Percentiles rank a stretch among this genome's conserved stretches.
These are phyloP conservation scores for Inosperma sp. DNA, from an alignment of 768 basidiomycete species.

Conservation along the genomic window DNA sequence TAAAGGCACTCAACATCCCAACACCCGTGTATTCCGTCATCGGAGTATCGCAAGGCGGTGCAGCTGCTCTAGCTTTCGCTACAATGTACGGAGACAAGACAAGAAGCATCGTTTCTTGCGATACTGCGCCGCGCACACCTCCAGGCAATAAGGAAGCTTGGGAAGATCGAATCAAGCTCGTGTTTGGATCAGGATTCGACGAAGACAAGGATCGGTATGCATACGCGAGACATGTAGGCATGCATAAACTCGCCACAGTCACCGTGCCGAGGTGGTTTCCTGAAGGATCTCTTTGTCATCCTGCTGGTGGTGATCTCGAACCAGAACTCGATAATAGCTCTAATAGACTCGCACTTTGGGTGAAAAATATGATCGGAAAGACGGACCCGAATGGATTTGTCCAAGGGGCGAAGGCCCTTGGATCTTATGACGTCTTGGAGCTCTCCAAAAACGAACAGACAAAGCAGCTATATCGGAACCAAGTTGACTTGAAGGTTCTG, in stretches of 20 bases:
- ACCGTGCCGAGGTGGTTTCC: slow-evolving; percentile 52
- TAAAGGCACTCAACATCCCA: slow-evolving; percentile 32
- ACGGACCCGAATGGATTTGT: slow-evolving; percentile 43
- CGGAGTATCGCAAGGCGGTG: slow-evolving; percentile 53
- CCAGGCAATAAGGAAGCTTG: slow-evolving; percentile 46
- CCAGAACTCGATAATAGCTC: too few species aligned
- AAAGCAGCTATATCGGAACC: too few species aligned
- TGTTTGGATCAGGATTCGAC: slow-evolving; percentile 20
- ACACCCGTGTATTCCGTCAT: slow-evolving; percentile 42
- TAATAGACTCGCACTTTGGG: slow-evolving; percentile 21
- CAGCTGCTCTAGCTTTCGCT: slow-evolving; percentile 44
- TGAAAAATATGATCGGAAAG: slow-evolving; percentile 34
- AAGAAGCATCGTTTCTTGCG: slow-evolving; percentile 44
- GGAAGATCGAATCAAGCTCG: slow-evolving; percentile 41
- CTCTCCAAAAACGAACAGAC: too few species aligned
- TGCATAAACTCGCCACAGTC: slow-evolving; percentile 36
- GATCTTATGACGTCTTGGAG: slow-evolving; percentile 37
- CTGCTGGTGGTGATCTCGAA: slow-evolving; percentile 4
- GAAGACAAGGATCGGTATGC: slow-evolving; percentile 18
- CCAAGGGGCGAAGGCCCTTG: slow-evolving; percentile 43
- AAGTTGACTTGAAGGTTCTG: too few species aligned
- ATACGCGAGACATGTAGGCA: slow-evolving; percentile 35
- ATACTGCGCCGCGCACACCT: slow-evolving; percentile 42
- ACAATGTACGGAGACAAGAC: slow-evolving; percentile 33
- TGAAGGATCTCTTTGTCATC: slow-evolving; percentile 23